Percentiles rank a stretch among this genome's conserved stretches.
These are phyloP conservation scores for Fraxinus floribunda DNA, from an alignment of 305 asterid species.

Conservation along the genomic window DNA sequence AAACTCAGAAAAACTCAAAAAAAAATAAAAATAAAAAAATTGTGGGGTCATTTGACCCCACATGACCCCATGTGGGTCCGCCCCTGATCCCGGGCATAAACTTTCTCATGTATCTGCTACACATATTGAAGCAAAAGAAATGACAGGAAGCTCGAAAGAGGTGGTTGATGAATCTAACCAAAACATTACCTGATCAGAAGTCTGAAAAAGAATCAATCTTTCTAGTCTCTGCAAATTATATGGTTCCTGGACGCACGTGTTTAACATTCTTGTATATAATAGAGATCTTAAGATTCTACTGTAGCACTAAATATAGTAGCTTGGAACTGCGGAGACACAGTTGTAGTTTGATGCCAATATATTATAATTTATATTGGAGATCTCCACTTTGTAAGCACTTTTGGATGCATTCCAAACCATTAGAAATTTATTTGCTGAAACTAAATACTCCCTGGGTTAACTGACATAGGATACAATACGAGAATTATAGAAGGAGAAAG, in stretches of 20 bases:
- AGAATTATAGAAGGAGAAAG: not conserved
- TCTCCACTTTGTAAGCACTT: not conserved
- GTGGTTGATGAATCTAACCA: not conserved
- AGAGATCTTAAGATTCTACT: not conserved
- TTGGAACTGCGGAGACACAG: not conserved
- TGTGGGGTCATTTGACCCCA: too few species aligned
- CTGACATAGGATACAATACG: not conserved
- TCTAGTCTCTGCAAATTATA: not conserved
- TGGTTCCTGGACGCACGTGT: not conserved
- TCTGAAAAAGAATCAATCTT: not conserved
- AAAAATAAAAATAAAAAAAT: too few species aligned
- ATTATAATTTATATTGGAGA: not conserved
- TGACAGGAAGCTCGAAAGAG: not conserved
- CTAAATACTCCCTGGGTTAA: not conserved
- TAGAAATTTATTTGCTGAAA: not conserved
- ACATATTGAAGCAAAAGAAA: not conserved
- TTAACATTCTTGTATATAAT: not conserved
- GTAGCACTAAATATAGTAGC: not conserved
- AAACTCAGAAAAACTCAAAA: too few species aligned
- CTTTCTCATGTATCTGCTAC: not conserved
- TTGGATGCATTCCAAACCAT: not conserved
- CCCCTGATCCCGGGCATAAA: not conserved
- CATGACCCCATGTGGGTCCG: too few species aligned
- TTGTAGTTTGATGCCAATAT: not conserved
- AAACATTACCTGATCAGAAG: not conserved